Evolutionary conservation across 2,329 filamentous ascomycete species (phyloP).

Genomic region (Thelonectria rubi): DNA sequence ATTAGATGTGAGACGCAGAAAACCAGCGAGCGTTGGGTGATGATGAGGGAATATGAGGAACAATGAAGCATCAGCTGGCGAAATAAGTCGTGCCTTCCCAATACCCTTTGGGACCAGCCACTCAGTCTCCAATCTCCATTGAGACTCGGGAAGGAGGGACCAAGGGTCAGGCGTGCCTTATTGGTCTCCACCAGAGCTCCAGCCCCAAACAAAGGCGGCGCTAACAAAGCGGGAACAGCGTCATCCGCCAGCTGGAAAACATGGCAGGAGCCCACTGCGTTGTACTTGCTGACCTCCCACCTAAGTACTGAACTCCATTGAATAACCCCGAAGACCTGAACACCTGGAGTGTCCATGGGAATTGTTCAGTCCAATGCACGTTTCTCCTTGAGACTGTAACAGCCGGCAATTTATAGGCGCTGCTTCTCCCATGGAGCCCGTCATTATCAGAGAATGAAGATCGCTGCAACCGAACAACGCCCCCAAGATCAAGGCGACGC

Average conservation of each 20-base stretch:
- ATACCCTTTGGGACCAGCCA: not conserved
- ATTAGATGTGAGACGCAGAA: no score
- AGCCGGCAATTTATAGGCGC: constrained; percentile 3
- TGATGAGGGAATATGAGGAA: no score
- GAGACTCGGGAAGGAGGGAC: not conserved
- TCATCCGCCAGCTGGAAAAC: constrained; percentile 10
- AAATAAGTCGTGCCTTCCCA: no score
- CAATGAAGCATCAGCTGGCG: no score
- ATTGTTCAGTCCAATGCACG: not conserved
- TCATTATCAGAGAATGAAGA: constrained; percentile 38
- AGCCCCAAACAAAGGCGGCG: constrained; percentile 4
- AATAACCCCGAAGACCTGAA: not conserved
- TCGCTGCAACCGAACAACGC: constrained; percentile 31
- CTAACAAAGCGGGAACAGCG: constrained; percentile 12
- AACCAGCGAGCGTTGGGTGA: no score
- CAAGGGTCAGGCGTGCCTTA: not conserved
- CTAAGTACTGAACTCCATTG: not conserved
- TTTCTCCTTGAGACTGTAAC: no score
- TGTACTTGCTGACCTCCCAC: not conserved
- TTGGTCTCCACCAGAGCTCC: constrained; percentile 17
- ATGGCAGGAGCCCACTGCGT: not conserved
- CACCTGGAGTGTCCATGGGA: not conserved
- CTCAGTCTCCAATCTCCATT: constrained; percentile 15
- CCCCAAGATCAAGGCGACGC: constrained; percentile 40
- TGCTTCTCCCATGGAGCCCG: constrained; percentile 30